Percentiles rank a stretch among this genome's conserved stretches.
These are phyloP conservation scores for Globisporangium polare DNA, from an alignment of 352 stramenopile genomes.

Conservation along the genomic window DNA sequence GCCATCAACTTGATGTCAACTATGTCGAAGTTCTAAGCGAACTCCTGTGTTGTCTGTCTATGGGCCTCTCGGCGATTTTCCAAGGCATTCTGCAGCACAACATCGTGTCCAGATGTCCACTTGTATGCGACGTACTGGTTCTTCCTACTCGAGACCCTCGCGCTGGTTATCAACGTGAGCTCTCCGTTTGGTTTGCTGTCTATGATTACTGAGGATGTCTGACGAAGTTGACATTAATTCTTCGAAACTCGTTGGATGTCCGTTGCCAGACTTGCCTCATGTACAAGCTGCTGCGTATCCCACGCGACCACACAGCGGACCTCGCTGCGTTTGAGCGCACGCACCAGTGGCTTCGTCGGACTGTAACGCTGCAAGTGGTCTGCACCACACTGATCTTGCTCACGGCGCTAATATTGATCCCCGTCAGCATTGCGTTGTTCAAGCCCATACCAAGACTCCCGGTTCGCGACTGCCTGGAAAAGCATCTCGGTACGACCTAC, in stretches of 20 bases:
- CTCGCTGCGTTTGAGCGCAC: background rate
- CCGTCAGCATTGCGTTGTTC: conserved; percentile 17
- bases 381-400: conserved; percentile 19
- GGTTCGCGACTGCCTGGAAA: conserved; percentile 23
- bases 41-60: conserved; percentile 19
- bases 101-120: conserved; percentile 24
- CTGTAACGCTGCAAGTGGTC: conserved; percentile 23
- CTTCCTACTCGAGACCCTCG: conserved; percentile 34
- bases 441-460: conserved; percentile 7
- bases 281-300: conserved; percentile 24
- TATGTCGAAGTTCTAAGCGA: background rate
- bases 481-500: conserved; percentile 30
- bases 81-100: conserved; percentile 27
- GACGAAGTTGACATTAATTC: background rate
- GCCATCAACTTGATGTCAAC: background rate
- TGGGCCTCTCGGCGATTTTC: background rate
- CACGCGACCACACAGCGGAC: background rate
- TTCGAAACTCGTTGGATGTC: background rate
- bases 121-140: conserved; percentile 31
- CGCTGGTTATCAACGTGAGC: conserved; percentile 32
- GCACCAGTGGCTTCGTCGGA: conserved; percentile 11
- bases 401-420: conserved; percentile 20
- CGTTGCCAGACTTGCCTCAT: conserved; percentile 29
- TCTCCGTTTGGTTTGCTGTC: background rate
- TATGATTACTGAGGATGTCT: too few species aligned